These are phyloP conservation scores for Filosporella fistucella DNA, from an alignment of 495 filamentous ascomycete genomes.

Conservation along the genomic window DNA sequence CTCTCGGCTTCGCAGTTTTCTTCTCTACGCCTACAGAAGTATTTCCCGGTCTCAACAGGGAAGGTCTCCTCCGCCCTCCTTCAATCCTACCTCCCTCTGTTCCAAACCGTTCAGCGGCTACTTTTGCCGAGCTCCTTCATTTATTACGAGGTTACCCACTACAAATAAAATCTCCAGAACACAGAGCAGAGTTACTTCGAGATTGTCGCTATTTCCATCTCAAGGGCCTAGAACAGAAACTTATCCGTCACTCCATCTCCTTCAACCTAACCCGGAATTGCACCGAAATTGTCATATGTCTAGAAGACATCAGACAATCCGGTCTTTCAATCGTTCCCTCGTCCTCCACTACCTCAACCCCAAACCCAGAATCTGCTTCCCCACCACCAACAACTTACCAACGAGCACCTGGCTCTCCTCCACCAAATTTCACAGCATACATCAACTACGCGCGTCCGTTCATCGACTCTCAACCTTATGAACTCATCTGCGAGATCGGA, in stretches of 20 bases:
- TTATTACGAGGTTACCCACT: slow-evolving; percentile 85
- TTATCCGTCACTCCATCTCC: slow-evolving; percentile 74
- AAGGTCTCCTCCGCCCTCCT: slow-evolving; percentile 82
- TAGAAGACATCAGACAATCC: slow-evolving; percentile 82
- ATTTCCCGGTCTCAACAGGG: slow-evolving; percentile 80
- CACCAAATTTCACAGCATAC: slow-evolving; percentile 37
- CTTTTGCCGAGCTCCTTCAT: slow-evolving; percentile 80
- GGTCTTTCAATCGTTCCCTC: slow-evolving; percentile 65
- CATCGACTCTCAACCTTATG: slow-evolving; percentile 62
- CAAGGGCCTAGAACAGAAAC: slow-evolving; percentile 81
- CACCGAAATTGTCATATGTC: slow-evolving; percentile 74
- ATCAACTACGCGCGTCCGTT: slow-evolving; percentile 81
- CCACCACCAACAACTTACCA: background rate
- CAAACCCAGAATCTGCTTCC: background rate
- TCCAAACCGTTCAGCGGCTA: slow-evolving; percentile 72
- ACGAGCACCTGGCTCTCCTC: background rate
- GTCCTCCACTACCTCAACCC: slow-evolving; percentile 4
- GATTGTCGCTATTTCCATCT: slow-evolving; percentile 94
- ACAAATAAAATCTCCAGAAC: slow-evolving; percentile 68
- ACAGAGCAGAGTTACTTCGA: slow-evolving; percentile 73
- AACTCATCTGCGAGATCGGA: slow-evolving; percentile 77
- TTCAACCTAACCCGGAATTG: slow-evolving; percentile 64
- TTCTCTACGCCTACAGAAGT: slow-evolving; percentile 75
- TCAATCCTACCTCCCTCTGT: slow-evolving; percentile 79
- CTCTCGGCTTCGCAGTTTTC: slow-evolving; percentile 86